Conservation (phyloP, 192 early-diverging fungal species). For the Backusella circina region DNA sequence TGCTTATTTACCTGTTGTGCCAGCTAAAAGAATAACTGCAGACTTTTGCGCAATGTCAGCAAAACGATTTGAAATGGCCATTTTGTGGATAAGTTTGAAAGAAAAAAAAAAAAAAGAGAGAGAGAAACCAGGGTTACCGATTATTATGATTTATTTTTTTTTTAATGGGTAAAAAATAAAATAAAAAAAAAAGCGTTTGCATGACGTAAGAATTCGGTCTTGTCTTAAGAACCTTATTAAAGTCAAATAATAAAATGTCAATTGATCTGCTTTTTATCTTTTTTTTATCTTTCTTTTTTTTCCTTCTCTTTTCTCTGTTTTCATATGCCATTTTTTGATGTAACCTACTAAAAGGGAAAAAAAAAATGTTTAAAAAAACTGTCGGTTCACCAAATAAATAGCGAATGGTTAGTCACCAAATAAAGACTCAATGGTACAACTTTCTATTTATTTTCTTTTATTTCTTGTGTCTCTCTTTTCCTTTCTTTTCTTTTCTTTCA, state of each 20-base stretch:
- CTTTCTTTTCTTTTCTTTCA: background rate
- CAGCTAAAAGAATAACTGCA: constrained; percentile 29
- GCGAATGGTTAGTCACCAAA: background rate
- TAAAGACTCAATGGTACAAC: background rate
- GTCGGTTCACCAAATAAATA: constrained; percentile 2
- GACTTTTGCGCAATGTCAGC: constrained; percentile 39
- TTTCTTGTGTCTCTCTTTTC: background rate
- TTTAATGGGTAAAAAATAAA: background rate
- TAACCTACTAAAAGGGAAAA: background rate
- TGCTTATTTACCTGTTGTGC: constrained; percentile 22
- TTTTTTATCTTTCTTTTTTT: background rate
- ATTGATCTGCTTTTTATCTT: no score
- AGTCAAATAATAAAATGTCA: background rate
- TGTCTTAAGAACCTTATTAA: background rate
- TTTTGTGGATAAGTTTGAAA: background rate
- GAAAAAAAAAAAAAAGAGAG: background rate
- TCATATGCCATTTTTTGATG: background rate
- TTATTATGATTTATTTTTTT: no score
- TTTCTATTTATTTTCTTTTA: background rate
- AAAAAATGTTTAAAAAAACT: background rate
- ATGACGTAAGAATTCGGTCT: background rate
- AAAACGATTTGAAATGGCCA: constrained; percentile 17
- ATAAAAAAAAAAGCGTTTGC: background rate
- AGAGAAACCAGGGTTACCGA: background rate
- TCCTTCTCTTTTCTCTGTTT: background rate